Evolutionary conservation across 139 green algal genomes (phyloP).

Genomic region (Chlorella sp.): DNA sequence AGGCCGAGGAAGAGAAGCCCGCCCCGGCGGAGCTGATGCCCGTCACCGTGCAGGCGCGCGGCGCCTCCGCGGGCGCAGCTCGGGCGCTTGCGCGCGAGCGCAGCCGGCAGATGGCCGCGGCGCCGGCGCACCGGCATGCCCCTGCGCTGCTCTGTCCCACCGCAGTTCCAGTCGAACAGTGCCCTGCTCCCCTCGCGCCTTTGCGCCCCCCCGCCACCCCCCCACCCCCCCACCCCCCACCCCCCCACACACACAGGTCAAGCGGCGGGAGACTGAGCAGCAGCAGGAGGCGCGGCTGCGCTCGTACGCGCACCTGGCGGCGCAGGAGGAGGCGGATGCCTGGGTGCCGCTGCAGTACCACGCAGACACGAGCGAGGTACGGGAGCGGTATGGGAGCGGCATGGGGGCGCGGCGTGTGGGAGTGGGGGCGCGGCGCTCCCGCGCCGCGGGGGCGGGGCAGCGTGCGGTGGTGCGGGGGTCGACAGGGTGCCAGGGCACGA

Average conservation of each 20-base stretch:
- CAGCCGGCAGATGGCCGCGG: no score
- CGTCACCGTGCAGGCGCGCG: conserved; percentile 32
- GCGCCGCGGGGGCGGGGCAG: no score
- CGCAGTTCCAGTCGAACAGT: no score
- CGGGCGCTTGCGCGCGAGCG: no score
- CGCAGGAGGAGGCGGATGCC: conserved; percentile 50
- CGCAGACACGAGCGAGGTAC: neutral
- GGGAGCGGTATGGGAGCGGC: neutral
- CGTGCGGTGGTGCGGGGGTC: neutral
- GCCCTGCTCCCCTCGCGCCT: no score
- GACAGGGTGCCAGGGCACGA: neutral
- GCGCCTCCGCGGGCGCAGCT: conserved; percentile 48
- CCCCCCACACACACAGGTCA: conserved; percentile 57
- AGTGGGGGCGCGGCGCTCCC: neutral
- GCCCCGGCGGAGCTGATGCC: conserved; percentile 35
- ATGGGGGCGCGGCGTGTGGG: neutral
- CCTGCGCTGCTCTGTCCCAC: no score
- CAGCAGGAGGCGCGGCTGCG: conserved; percentile 72
- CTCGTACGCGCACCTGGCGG: conserved; percentile 65
- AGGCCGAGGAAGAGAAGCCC: conserved; percentile 50
- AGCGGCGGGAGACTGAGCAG: conserved; percentile 83
- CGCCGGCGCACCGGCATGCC: no score
- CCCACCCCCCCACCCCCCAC: no score
- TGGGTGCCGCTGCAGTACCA: conserved; percentile 39
- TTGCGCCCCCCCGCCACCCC: no score